Evolutionary conservation across 2,329 filamentous ascomycete species (phyloP), one percentile per base, ranked within the genome.

Genomic region (Ascochyta clinopodiicola): DNA sequence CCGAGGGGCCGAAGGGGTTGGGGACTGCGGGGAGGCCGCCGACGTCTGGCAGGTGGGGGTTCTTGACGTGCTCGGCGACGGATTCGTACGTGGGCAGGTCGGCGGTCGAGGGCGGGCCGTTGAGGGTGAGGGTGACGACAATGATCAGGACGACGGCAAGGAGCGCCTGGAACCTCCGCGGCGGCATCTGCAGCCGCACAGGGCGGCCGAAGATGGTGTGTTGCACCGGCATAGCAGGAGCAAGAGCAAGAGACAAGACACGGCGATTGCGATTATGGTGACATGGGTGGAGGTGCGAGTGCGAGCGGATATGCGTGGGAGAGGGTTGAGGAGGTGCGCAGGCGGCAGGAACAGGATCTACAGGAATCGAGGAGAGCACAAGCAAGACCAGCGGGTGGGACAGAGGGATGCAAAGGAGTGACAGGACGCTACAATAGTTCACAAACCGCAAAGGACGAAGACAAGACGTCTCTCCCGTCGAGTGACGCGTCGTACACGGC

Each of bases 1-100:
- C 83, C 19, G 87, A 84, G 36, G 85, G 84, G 36, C 84, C 83
- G 74, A 94, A 93, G 63, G 88, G 88, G 22, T 52, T 38, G 9
- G 49, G 44, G 19, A 74, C 63, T 8, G 69, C 64, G 37, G 75
- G 68, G 36, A 74, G 60, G 32, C 58, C 61, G 22, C 56, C 59
- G 24, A 52, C 51, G 35, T 57, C 15, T 61, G 69, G 73, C 4
- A 77, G 62, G 29, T 77, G 68, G 2, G 76, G 78, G 62, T 71
- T 75, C 68, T 72, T 78, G 64, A 68, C 76, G 63, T 64, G 74
- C 48, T 68, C 74, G 51, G 66, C 67, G 34, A 75, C 67, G 32
- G 74, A 63, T n/a, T 73, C 66, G 48, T 72, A 70, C 25, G 68
- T 69, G 10, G 67, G 77, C 50, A 81, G 63, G 47, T 74, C 71